These are phyloP conservation scores for Turnera subulata DNA, from an alignment of 345 rosid species.

Conservation along the genomic window DNA sequence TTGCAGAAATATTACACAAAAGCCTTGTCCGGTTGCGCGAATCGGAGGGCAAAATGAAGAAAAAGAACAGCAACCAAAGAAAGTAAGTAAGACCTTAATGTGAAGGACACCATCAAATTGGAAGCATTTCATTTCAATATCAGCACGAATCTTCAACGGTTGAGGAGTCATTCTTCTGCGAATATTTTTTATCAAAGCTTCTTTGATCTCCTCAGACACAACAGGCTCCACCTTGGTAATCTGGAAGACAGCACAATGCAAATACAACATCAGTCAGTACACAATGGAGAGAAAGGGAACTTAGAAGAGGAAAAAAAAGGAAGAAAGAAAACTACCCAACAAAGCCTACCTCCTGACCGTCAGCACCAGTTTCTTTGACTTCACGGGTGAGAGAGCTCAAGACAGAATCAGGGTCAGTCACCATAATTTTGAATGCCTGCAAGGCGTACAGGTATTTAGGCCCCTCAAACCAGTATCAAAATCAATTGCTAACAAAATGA, in stretches of 20 bases:
- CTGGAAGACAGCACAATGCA: constrained; percentile 25
- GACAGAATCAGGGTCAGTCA: constrained; percentile 85
- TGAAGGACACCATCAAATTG: constrained; percentile 97
- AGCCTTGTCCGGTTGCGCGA: not conserved
- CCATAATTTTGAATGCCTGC: constrained; percentile 92
- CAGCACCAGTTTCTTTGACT: constrained; percentile 78
- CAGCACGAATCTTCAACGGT: constrained; percentile 91
- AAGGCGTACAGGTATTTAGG: not conserved
- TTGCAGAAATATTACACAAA: not conserved
- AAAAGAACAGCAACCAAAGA: not conserved
- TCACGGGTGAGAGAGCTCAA: constrained; percentile 74
- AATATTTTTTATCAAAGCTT: constrained; percentile 73
- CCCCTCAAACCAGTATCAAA: not conserved
- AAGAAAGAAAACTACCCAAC: too few species aligned
- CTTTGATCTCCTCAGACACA: constrained; percentile 84
- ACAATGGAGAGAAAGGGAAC: not conserved
- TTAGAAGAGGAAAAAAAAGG: constrained; percentile 1
- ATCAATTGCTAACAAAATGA: not conserved
- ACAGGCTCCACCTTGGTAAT: constrained; percentile 77
- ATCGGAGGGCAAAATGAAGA: not conserved
- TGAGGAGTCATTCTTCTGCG: constrained; percentile 98
- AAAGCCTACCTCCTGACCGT: constrained; percentile 76
- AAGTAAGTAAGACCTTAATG: constrained; percentile 58
- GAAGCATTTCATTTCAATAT: constrained; percentile 95
- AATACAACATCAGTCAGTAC: constrained; percentile 10